phyloP scores from a whole-genome alignment of 495 filamentous ascomycete species.

The Jackrogersella multiformis region DNA sequence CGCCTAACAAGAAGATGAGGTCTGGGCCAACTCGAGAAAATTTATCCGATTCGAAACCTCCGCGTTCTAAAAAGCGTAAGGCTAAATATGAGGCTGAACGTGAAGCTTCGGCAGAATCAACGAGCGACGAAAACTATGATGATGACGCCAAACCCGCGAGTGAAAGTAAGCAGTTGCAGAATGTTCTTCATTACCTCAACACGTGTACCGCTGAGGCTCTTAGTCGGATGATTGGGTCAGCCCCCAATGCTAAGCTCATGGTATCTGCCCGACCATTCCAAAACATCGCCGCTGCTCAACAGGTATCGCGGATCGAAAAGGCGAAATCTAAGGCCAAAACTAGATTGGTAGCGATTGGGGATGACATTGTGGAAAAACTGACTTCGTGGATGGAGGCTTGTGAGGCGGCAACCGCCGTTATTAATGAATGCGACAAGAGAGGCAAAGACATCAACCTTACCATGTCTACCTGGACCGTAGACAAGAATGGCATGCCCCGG shows the following conservation, averaged over 20 bases:
- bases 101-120: too few species aligned
- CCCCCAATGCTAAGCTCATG: constrained; percentile 71
- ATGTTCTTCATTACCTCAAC: constrained; percentile 86
- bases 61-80: constrained; percentile 30
- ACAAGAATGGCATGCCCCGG: constrained; percentile 39
- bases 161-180: constrained; percentile 46
- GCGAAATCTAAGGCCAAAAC: constrained; percentile 50
- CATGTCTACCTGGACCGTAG: constrained; percentile 39
- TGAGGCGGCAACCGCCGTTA: constrained; percentile 39
- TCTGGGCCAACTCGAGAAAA: background rate
- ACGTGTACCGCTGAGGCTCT: constrained; percentile 75
- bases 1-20: constrained; percentile 22
- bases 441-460: constrained; percentile 25
- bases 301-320: constrained; percentile 60
- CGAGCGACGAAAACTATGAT: constrained; percentile 50
- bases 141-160: constrained; percentile 40
- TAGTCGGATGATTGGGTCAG: constrained; percentile 77
- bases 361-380: constrained; percentile 50
- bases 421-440: constrained; percentile 45
- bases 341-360: constrained; percentile 49
- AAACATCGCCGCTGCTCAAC: constrained; percentile 68
- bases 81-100: constrained; percentile 11
- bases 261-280: constrained; percentile 74
- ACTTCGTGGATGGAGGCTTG: constrained; percentile 42
- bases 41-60: background rate